Evolutionary conservation across 768 basidiomycete species (phyloP), one percentile per base, ranked within the genome.

Genomic region (Mycena filopes): DNA sequence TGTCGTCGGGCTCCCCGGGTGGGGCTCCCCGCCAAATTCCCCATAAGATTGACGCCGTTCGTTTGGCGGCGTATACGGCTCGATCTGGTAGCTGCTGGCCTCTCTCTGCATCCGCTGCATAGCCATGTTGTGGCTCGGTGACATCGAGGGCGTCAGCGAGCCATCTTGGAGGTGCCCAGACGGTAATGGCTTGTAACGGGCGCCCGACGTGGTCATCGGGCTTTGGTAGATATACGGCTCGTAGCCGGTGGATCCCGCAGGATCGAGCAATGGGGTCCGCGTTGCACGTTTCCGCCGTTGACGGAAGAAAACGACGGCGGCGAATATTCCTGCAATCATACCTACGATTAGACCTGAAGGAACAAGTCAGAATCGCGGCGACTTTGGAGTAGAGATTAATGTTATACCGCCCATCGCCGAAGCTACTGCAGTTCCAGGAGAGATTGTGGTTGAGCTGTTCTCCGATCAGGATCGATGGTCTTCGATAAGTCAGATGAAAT

Each of bases 21-120:
- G 38, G 9, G 49, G 70, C 28, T 65, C 61, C 16, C 33, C 43
- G 54, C 51, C 20, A 20, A 62, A 40, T 28, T 59, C 38, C 47
- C 60, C 42, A 46, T 60, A 68, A 9, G 68, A 46, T 7, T 70
- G 43, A 21, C 71, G 77, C 13, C 75, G 77, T 60, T 81, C 80
- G 18, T 71, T 71, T 26, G 83, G 81, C 70, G 81, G 73, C 10
- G 76, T 61, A 59, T 83, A 84, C 0, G 83, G 82, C 63, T 86
- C 85, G 11, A 85, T 71, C 16, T 80, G 77, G 71, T 82, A 83
- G 20, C 73, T 28, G 15, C 36, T 65, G 43, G 66, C 58, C 38
- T 64, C 56, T 13, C 57, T 53, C 43, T 57, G 55, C 57, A 64
- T 31, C 36, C 43, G 60, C 36, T 65, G 50, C 51, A 65, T 41